Conservation (phyloP, 2,329 filamentous ascomycete species). For the Aspergillus sp. region DNA sequence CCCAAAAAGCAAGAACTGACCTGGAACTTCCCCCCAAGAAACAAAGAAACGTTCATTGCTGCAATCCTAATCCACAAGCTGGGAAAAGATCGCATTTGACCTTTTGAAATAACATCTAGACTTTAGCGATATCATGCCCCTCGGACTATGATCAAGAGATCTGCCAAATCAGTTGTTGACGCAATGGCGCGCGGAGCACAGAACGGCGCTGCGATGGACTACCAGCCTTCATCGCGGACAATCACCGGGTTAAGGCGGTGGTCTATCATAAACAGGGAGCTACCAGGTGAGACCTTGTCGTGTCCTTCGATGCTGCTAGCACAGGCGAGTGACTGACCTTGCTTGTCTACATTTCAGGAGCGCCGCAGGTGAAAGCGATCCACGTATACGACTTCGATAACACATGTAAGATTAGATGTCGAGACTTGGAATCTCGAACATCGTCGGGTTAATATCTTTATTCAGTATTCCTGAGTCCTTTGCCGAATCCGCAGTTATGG, state of each 20-base stretch:
- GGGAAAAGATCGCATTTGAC: too few species aligned
- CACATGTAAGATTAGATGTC: constrained; percentile 62
- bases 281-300: constrained; percentile 59
- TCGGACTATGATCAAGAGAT: constrained; percentile 20
- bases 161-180: constrained; percentile 37
- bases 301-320: neutral
- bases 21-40: neutral
- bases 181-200: constrained; percentile 27
- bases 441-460: constrained; percentile 11
- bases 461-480: constrained; percentile 82
- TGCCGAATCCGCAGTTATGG: constrained; percentile 90
- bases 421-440: neutral
- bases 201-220: constrained; percentile 28
- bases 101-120: neutral
- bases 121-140: constrained; percentile 21
- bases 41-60: neutral
- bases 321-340: neutral
- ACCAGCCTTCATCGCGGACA: constrained; percentile 48
- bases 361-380: constrained; percentile 71
- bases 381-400: constrained; percentile 99
- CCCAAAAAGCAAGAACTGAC: constrained; percentile 7
- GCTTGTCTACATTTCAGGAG: constrained; percentile 41
- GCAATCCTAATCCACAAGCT: neutral
- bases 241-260: constrained; percentile 77
- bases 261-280: constrained; percentile 72